Evolutionary conservation across 805 yeast genomes (phyloP), one percentile per base, ranked within the genome.

Genomic region (Barnettozyma californica): DNA sequence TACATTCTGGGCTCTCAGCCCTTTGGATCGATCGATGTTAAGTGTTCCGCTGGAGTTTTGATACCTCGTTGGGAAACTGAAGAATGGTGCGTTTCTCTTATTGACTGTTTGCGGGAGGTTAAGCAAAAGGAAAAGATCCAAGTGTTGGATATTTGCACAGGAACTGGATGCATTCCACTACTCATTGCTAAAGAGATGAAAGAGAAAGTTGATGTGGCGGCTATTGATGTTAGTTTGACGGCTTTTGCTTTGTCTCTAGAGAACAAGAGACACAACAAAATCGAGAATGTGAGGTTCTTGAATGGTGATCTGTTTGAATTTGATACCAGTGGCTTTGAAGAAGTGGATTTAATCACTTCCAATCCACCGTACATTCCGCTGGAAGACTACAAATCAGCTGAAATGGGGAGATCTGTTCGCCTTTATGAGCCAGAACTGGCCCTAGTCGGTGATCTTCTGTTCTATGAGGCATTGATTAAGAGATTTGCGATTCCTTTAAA

Each of bases 11-110:
- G 94, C 0, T 67, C 80, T 0, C 97, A 91, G 66, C 98, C 98
- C 1, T 92, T 92, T 69, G 95, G 94, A 0, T 59, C 63, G 1
- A 61, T 92, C 43, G 78, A 77, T 11, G 74, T 92, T 4, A 48
- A 58, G 23, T 87, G 96, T 58, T 58, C 65, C 26, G 69, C 68
- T 1, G 81, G 81, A 0, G 97, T 89, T 2, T 68, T 92, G 51
- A 91, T 92, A 25, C 98, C 99, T 0, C 68, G 99, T 44, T 83
- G 92, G 85, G 99, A 92, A 62, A 92, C 99, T 0, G 98, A 92
- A 63, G 96, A 89, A 59, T 92, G 97, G 97, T 70, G 77, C 9
- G 33, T 68, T 26, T 73, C 72, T 47, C 61, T 85, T 19, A 64
- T 69, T 0, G 51, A 52, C 5, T 33, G 40, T 26, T 19, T 47